These are phyloP conservation scores for Cicer judaicum DNA, from an alignment of 306 rosid species.

Conservation along the genomic window DNA sequence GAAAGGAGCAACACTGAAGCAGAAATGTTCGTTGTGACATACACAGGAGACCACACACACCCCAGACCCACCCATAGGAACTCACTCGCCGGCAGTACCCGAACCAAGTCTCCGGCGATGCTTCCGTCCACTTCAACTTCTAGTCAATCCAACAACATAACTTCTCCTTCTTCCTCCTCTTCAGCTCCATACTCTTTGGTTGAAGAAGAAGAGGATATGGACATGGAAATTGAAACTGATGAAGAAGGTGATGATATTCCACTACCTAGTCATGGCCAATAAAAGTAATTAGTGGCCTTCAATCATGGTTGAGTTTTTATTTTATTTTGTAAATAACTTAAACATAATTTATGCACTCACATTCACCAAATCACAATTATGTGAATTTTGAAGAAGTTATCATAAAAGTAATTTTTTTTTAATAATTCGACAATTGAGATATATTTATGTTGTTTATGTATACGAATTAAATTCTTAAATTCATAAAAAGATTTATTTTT, in stretches of 20 bases:
- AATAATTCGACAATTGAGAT: no score
- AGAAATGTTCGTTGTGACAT: constrained; percentile 60
- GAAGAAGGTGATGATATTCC: constrained; percentile 6
- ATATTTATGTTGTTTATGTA: no score
- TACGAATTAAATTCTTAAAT: no score
- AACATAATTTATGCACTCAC: no score
- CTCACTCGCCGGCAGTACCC: constrained; percentile 78
- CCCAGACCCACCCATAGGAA: constrained; percentile 77
- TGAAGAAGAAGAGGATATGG: constrained; percentile 12
- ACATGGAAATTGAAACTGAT: constrained; percentile 7
- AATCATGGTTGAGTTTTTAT: not conserved
- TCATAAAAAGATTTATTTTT: no score
- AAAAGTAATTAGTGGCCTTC: not conserved
- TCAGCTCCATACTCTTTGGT: constrained; percentile 3
- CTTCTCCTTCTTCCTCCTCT: not conserved
- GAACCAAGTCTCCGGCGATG: constrained; percentile 42
- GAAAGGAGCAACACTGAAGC: constrained; percentile 66
- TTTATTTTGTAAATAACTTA: not conserved
- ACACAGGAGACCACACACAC: constrained; percentile 77
- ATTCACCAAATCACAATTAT: no score
- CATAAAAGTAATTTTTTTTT: no score
- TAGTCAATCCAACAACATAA: not conserved
- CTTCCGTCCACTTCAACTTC: not conserved
- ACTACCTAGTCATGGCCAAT: not conserved
- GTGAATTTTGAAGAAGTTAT: no score